Conservation (phyloP, 352 stramenopile species). For the Thalassiosira mediterranea region DNA sequence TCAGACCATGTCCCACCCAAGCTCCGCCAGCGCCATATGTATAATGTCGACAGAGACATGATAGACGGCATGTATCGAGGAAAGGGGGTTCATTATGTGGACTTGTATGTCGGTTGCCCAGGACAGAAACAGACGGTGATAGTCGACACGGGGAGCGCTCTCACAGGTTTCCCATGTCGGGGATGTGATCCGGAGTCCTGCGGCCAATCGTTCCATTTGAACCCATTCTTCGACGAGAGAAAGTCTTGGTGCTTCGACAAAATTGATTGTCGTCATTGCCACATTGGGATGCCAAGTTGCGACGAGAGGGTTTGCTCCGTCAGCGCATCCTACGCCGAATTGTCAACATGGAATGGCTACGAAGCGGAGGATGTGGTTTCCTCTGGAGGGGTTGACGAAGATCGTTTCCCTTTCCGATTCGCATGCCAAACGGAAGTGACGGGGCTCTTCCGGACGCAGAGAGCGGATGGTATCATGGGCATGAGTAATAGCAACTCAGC, state of each 20-base stretch:
- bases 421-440: conserved; percentile 88
- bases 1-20: too few relatives aligned
- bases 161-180: conserved; percentile 92
- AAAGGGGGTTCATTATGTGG: conserved; percentile 83
- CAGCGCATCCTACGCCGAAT: conserved; percentile 76
- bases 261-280: not conserved
- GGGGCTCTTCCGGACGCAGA: conserved; percentile 72
- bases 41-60: too few relatives aligned
- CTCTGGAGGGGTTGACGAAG: conserved; percentile 40
- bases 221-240: conserved; percentile 18
- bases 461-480: conserved; percentile 95
- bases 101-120: conserved; percentile 77
- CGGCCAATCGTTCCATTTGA: conserved; percentile 24
- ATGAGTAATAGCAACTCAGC: conserved; percentile 90
- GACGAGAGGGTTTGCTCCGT: conserved; percentile 51
- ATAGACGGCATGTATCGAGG: conserved; percentile 71
- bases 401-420: conserved; percentile 75
- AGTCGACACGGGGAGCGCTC: conserved; percentile 92
- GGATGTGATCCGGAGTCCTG: conserved; percentile 73
- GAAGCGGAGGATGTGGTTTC: conserved; percentile 77
- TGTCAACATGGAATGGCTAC: conserved; percentile 64
- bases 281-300: not conserved
- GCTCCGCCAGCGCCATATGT: too few relatives aligned
- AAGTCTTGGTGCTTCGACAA: not conserved
- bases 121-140: conserved; percentile 87